Evolutionary conservation across 2,329 filamentous ascomycete species (phyloP).

Genomic region (Claviceps monticola): DNA sequence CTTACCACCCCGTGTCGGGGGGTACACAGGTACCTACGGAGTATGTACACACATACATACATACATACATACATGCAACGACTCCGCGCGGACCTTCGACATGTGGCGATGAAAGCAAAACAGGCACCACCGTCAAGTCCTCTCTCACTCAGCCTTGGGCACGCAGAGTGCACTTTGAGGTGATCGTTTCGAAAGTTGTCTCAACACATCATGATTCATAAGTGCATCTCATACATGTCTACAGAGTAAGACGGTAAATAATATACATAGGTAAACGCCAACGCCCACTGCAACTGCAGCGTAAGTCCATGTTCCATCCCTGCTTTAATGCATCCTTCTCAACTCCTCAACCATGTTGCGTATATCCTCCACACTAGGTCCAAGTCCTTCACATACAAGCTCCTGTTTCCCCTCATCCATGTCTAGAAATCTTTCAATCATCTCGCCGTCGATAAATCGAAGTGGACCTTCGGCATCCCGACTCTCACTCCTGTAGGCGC

Average conservation of each 20-base stretch:
- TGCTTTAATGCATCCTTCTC: slow-evolving; percentile 41
- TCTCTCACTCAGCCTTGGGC: too few relatives aligned
- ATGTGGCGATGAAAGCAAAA: too few relatives aligned
- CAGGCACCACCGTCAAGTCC: too few relatives aligned
- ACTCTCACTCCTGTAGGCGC: slow-evolving; percentile 66
- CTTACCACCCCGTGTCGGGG: too few relatives aligned
- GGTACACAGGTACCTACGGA: too few relatives aligned
- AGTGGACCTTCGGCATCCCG: slow-evolving; percentile 64
- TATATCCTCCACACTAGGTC: slow-evolving; percentile 48
- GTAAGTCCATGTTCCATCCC: background rate
- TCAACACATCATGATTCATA: too few relatives aligned
- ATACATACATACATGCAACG: too few relatives aligned
- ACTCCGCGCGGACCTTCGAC: too few relatives aligned
- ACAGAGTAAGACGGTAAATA: background rate
- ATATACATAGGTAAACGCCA: background rate
- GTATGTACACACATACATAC: too few relatives aligned
- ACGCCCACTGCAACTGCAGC: background rate
- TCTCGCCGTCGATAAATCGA: slow-evolving; percentile 83
- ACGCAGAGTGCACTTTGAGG: too few relatives aligned
- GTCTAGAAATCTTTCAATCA: slow-evolving; percentile 75
- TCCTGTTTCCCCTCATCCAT: slow-evolving; percentile 44
- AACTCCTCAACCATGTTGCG: slow-evolving; percentile 48
- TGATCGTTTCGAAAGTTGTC: too few relatives aligned
- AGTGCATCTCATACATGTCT: background rate
- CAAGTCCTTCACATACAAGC: slow-evolving; percentile 39